Conservation (phyloP, 495 filamentous ascomycete genomes). For the Aspergillus nanangensis region DNA sequence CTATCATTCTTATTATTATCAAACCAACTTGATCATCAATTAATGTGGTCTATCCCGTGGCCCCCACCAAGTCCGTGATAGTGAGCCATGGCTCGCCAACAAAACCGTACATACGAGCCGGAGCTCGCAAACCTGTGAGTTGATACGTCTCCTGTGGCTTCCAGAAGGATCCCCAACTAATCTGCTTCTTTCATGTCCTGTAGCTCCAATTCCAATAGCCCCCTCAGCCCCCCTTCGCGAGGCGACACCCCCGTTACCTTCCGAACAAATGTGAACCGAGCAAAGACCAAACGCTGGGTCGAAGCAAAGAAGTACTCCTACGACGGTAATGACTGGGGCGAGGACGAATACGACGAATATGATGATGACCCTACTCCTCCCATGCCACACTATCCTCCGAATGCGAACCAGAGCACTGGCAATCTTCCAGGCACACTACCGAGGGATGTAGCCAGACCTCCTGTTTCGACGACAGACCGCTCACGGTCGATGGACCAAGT, state of each 20-base stretch:
- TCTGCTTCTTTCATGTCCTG: no score
- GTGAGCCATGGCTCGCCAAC: conserved; percentile 16
- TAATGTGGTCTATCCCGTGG: conserved; percentile 2
- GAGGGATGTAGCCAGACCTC: neutral
- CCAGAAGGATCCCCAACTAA: neutral
- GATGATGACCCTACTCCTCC: conserved; percentile 47
- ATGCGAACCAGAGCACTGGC: conserved; percentile 31
- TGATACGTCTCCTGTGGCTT: neutral
- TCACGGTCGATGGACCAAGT: conserved; percentile 33
- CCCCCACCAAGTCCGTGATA: neutral
- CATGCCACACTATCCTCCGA: conserved; percentile 31
- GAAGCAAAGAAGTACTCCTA: conserved; percentile 85
- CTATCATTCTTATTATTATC: no score
- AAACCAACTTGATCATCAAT: no score
- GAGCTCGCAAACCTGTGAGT: conserved; percentile 23
- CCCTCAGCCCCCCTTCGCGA: conserved; percentile 28
- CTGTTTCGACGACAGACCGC: conserved; percentile 24
- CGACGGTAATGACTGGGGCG: conserved; percentile 92
- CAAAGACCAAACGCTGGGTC: conserved; percentile 93
- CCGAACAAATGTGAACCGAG: conserved; percentile 79
- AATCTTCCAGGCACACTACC: conserved; percentile 8
- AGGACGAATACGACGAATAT: conserved; percentile 76
- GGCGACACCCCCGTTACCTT: conserved; percentile 50
- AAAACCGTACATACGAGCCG: conserved; percentile 19
- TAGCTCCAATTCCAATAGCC: conserved; percentile 15